phyloP scores from a whole-genome alignment of 495 filamentous ascomycete species.

The Xylaria scruposa region DNA sequence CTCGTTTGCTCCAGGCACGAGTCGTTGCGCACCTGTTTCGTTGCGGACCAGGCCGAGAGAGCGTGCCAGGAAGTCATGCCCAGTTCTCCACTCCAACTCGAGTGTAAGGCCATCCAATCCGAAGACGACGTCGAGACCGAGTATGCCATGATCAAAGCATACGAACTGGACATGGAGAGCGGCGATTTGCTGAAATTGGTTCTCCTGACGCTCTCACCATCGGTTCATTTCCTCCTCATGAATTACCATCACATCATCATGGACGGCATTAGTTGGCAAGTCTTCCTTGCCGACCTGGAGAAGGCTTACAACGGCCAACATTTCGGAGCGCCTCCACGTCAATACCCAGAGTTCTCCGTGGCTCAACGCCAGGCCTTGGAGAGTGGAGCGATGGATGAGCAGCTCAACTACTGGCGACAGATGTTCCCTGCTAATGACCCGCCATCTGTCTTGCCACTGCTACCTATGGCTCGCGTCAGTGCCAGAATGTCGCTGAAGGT shows the following conservation, averaged over 20 bases:
- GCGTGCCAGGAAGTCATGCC: constrained; percentile 8
- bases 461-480: constrained; percentile 5
- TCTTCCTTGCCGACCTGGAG: constrained; percentile 43
- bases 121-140: constrained; percentile 1
- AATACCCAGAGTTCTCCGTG: constrained; percentile 34
- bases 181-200: constrained; percentile 15
- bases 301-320: constrained; percentile 43
- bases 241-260: constrained; percentile 30
- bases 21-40: constrained; percentile 46
- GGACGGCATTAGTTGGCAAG: constrained; percentile 25
- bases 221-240: constrained; percentile 23
- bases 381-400: constrained; percentile 21
- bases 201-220: constrained; percentile 30
- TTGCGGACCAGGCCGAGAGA: neutral
- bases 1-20: constrained; percentile 49
- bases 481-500: constrained; percentile 2
- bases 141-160: neutral
- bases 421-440: constrained; percentile 31
- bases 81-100: neutral
- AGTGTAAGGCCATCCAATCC: neutral
- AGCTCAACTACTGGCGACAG: constrained; percentile 46
- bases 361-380: constrained; percentile 19
- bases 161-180: constrained; percentile 15
- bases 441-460: constrained; percentile 10
- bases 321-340: constrained; percentile 12